A percentile compares a stretch with the other conserved stretches of the same genome.
Evolutionary conservation across 2,329 filamentous ascomycete species (phyloP).

Genomic region (Microcyclospora pomicola): DNA sequence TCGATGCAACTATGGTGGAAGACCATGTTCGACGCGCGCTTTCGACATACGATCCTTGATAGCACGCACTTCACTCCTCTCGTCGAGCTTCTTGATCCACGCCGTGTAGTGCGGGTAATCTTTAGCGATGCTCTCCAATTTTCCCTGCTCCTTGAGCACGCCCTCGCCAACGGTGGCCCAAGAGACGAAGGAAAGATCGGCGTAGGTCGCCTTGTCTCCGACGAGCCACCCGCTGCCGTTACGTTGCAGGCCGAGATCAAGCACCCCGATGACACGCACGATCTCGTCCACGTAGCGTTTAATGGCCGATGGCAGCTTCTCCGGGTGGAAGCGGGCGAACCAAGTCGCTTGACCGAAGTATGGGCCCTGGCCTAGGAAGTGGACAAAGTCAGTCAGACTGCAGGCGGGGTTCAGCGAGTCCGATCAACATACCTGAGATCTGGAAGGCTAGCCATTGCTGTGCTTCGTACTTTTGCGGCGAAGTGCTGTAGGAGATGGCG

Average conservation of each 20-base stretch:
- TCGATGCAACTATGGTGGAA: too few relatives aligned
- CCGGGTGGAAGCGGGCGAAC: slow-evolving; percentile 29
- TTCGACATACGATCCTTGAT: too few relatives aligned
- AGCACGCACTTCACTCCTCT: too few relatives aligned
- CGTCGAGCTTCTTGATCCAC: too few relatives aligned
- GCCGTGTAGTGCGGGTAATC: too few relatives aligned
- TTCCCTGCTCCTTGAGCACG: too few relatives aligned
- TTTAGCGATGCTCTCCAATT: too few relatives aligned
- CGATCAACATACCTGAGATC: slow-evolving; percentile 11
- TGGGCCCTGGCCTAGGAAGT: slow-evolving; percentile 24
- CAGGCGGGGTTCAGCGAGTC: slow-evolving; percentile 5
- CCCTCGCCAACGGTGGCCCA: slow-evolving; percentile 23
- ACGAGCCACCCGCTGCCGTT: slow-evolving; percentile 26
- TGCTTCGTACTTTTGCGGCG: slow-evolving; percentile 13
- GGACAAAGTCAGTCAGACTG: neutral
- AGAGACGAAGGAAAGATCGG: slow-evolving; percentile 28
- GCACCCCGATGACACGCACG: slow-evolving; percentile 30
- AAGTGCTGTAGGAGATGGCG: slow-evolving; percentile 14
- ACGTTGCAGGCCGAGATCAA: slow-evolving; percentile 27
- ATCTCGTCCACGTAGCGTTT: slow-evolving; percentile 34
- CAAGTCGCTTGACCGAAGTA: slow-evolving; percentile 32
- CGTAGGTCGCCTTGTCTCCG: slow-evolving; percentile 30
- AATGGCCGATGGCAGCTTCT: slow-evolving; percentile 30
- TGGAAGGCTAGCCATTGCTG: slow-evolving; percentile 24
- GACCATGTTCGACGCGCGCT: too few relatives aligned